phyloP scores from a whole-genome alignment of 1,284 basidiomycete species.

The Puccinia triticina region DNA sequence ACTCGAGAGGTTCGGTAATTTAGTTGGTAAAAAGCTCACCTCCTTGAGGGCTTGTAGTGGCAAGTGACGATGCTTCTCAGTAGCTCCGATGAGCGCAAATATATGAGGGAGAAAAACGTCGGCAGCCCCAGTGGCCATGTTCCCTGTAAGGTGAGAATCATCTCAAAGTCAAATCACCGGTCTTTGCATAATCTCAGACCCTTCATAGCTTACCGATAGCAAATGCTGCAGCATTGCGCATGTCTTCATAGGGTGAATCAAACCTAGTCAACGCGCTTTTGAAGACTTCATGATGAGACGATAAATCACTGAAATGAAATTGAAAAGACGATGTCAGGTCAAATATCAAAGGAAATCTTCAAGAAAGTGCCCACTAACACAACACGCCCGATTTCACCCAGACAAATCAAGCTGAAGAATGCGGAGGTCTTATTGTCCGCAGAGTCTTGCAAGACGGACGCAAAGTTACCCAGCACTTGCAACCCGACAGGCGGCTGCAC shows the following conservation, averaged over 20 bases:
- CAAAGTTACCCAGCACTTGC: slow-evolving; percentile 38
- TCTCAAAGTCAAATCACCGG: not conserved
- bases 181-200: not conserved
- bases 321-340: not conserved
- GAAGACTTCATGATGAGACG: slow-evolving; percentile 74
- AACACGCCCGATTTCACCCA: slow-evolving; percentile 86
- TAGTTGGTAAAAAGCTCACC: slow-evolving; percentile 61
- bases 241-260: slow-evolving; percentile 74
- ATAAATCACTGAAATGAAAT: slow-evolving; percentile 71
- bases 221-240: slow-evolving; percentile 84
- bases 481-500: slow-evolving; percentile 17
- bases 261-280: slow-evolving; percentile 74
- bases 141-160: slow-evolving; percentile 65
- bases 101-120: slow-evolving; percentile 81
- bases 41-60: slow-evolving; percentile 92
- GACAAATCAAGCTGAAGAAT: slow-evolving; percentile 79
- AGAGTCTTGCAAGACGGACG: slow-evolving; percentile 63
- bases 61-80: slow-evolving; percentile 76
- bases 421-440: slow-evolving; percentile 71
- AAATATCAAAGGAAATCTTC: not conserved
- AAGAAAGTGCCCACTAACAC: slow-evolving; percentile 65
- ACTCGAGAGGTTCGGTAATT: not conserved
- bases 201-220: slow-evolving; percentile 70
- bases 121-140: slow-evolving; percentile 89
- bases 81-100: slow-evolving; percentile 74